These are phyloP conservation scores for Escallonia herrerae DNA, from an alignment of 129 eudicot genomes.

Conservation along the genomic window DNA sequence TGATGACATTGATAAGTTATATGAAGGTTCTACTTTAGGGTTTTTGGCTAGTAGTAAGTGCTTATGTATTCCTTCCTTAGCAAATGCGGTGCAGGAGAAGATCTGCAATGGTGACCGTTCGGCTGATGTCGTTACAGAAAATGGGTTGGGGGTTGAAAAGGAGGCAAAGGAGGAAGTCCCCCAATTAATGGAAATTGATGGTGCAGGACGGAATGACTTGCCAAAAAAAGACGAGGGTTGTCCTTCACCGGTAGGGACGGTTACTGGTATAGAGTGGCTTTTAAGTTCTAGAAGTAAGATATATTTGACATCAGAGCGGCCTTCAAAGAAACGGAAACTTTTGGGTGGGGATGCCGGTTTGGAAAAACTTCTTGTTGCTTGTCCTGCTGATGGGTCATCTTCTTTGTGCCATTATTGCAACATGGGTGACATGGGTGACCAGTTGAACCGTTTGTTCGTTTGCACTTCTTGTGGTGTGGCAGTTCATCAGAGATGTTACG, in stretches of 20 bases:
- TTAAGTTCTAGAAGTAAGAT: conserved; percentile 85
- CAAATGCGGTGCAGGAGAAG: too few relatives aligned
- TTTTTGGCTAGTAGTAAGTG: conserved; percentile 15
- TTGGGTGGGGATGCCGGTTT: conserved; percentile 83
- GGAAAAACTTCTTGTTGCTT: conserved; percentile 80
- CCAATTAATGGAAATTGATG: conserved; percentile 42
- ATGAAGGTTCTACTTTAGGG: conserved; percentile 20
- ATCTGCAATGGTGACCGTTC: too few relatives aligned
- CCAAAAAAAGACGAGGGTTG: conserved; percentile 10
- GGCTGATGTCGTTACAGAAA: too few relatives aligned
- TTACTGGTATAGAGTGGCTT: conserved; percentile 95
- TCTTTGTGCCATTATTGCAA: conserved; percentile 81
- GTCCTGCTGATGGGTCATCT: conserved; percentile 60
- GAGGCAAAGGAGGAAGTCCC: conserved; percentile 19
- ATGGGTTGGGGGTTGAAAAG: conserved; percentile 20
- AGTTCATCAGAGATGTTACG: conserved; percentile 93
- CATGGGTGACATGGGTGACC: conserved; percentile 56
- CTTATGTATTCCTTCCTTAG: conserved; percentile 50
- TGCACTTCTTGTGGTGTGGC: conserved; percentile 73
- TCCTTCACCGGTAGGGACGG: conserved; percentile 14
- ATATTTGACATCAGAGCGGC: conserved; percentile 69
- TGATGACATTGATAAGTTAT: conserved; percentile 58
- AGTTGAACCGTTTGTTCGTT: conserved; percentile 65
- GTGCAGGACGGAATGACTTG: conserved; percentile 19
- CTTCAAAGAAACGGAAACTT: conserved; percentile 88